Percentiles rank a stretch among this genome's conserved stretches.
phyloP scores from a whole-genome alignment of 371 early-diverging fungal genomes.

The Apophysomyces variabilis region DNA sequence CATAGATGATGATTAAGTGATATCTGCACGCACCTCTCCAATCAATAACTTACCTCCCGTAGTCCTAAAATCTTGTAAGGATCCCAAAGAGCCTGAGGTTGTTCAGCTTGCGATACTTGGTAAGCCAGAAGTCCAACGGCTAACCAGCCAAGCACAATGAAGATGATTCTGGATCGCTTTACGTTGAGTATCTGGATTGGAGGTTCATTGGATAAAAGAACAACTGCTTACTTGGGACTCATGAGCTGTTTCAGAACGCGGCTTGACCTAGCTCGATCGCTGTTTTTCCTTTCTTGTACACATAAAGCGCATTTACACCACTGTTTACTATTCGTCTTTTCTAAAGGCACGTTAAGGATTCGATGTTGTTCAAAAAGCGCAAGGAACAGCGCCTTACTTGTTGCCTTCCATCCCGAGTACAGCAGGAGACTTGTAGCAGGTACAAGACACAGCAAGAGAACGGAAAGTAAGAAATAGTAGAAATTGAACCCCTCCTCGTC shows the following conservation, averaged over 20 bases:
- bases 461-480: constrained; percentile 88
- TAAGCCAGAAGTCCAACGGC: constrained; percentile 77
- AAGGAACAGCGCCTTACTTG: constrained; percentile 41
- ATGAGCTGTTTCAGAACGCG: constrained; percentile 16
- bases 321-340: constrained; percentile 13
- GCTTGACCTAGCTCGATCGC: constrained; percentile 15
- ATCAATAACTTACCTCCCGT: constrained; percentile 54
- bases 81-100: constrained; percentile 82
- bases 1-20: constrained; percentile 20
- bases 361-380: neutral
- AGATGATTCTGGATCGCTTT: constrained; percentile 42
- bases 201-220: neutral
- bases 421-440: constrained; percentile 72
- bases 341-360: constrained; percentile 2
- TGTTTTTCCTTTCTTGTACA: constrained; percentile 19
- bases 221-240: constrained; percentile 25
- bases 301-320: constrained; percentile 36
- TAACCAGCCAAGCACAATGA: constrained; percentile 77
- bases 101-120: constrained; percentile 72
- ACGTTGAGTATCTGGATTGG: neutral
- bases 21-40: constrained; percentile 12
- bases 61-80: constrained; percentile 92
- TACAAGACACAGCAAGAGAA: constrained; percentile 79
- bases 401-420: constrained; percentile 48
- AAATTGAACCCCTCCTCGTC: constrained; percentile 95